A percentile compares a stretch with the other conserved stretches of the same genome.
phyloP scores from a whole-genome alignment of 2,329 filamentous ascomycete species.

The Aspergillus sp. region DNA sequence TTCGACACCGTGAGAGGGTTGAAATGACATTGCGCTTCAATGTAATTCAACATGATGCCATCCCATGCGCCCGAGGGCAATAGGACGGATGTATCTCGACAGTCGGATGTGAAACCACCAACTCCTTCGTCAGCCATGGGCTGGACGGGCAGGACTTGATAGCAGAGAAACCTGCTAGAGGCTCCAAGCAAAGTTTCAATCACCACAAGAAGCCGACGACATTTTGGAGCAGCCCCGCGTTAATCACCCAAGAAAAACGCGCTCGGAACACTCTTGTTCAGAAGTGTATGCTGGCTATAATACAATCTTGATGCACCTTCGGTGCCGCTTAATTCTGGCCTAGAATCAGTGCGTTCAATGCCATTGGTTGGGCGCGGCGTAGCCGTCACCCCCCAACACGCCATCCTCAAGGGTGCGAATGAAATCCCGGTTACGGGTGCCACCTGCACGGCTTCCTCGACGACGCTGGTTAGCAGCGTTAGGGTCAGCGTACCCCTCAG shows the following conservation, averaged over 20 bases:
- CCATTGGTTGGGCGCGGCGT: conserved; percentile 76
- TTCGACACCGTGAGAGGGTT: background rate
- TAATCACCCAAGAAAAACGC: conserved; percentile 13
- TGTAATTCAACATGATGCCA: background rate
- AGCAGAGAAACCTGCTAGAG: background rate
- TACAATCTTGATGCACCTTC: conserved; percentile 12
- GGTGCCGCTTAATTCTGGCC: conserved; percentile 5
- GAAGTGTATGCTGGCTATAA: conserved; percentile 14
- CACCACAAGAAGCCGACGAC: conserved; percentile 15
- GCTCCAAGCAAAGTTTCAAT: conserved; percentile 17
- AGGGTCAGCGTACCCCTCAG: conserved; percentile 73
- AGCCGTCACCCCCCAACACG: conserved; percentile 82
- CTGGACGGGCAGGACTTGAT: conserved; percentile 2
- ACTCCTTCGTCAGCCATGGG: background rate
- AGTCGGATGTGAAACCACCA: background rate
- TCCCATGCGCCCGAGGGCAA: background rate
- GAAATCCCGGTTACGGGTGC: conserved; percentile 71
- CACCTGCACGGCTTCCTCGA: conserved; percentile 69
- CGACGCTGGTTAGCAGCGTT: conserved; percentile 66
- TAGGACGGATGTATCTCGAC: background rate
- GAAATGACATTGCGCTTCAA: background rate
- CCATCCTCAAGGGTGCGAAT: conserved; percentile 93
- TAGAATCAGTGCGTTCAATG: conserved; percentile 44
- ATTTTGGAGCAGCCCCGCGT: conserved; percentile 15
- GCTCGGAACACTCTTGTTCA: conserved; percentile 15